Evolutionary conservation across 441 rosid genomes (phyloP).

Genomic region (Lepidium campestre): DNA sequence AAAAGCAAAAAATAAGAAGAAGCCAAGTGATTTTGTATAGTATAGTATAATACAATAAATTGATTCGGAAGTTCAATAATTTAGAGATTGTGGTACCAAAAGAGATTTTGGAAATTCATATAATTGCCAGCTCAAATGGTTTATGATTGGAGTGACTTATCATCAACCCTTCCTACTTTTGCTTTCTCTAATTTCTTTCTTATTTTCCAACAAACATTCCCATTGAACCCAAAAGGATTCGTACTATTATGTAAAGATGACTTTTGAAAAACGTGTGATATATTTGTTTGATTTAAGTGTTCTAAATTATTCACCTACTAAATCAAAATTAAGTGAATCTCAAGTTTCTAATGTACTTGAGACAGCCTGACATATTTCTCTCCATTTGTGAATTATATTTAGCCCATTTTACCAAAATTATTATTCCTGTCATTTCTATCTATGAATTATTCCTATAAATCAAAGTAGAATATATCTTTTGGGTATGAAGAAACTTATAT

Average conservation of each 20-base stretch:
- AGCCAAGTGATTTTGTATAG: slow-evolving; percentile 11
- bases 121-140: slow-evolving; percentile 29
- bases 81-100: slow-evolving; percentile 28
- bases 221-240: slow-evolving; percentile 9
- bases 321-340: neutral
- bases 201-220: slow-evolving; percentile 4
- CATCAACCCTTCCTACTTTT: slow-evolving; percentile 28
- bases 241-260: slow-evolving; percentile 15
- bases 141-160: slow-evolving; percentile 22
- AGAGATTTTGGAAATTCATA: slow-evolving; percentile 19
- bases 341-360: neutral
- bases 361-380: neutral
- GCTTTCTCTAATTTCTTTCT: slow-evolving; percentile 2
- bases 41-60: slow-evolving; percentile 17
- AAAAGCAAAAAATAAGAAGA: slow-evolving; percentile 19
- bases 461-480: neutral
- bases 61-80: slow-evolving; percentile 30
- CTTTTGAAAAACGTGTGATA: slow-evolving; percentile 20
- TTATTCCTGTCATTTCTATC: neutral
- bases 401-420: neutral
- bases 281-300: neutral
- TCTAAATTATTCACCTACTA: too few species aligned
- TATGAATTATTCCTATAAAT: neutral
- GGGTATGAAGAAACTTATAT: neutral
- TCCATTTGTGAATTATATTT: neutral